Evolutionary conservation across 164 flowering plant genomes (phyloP).

Genomic region (Santalum album): DNA sequence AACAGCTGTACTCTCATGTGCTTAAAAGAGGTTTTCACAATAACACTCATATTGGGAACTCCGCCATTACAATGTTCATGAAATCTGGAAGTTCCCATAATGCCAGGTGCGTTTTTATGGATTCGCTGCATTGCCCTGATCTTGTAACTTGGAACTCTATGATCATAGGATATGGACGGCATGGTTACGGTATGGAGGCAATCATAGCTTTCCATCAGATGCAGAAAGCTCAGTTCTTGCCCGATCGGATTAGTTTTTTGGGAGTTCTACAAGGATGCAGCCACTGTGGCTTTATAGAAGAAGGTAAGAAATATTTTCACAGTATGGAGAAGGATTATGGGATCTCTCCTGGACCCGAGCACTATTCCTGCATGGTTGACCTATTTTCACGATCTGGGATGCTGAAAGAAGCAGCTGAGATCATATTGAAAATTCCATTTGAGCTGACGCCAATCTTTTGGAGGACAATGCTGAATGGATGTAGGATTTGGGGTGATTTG

Average conservation of each 20-base stretch:
- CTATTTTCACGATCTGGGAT: constrained; percentile 18
- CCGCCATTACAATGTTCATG: constrained; percentile 24
- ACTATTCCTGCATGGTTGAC: no score
- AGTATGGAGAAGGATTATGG: constrained; percentile 14
- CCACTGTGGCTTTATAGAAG: constrained; percentile 19
- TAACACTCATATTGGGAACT: constrained; percentile 18
- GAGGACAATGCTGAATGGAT: constrained; percentile 28
- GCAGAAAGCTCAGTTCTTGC: constrained; percentile 20
- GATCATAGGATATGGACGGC: constrained; percentile 20
- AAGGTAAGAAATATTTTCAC: constrained; percentile 13
- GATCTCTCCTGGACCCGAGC: constrained; percentile 14
- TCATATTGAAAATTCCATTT: constrained; percentile 19
- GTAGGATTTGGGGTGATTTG: constrained; percentile 20
- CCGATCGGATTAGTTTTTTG: constrained; percentile 23
- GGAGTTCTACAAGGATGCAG: constrained; percentile 26
- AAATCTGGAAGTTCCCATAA: constrained; percentile 20
- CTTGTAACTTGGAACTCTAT: constrained; percentile 19
- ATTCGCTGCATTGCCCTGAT: constrained; percentile 10
- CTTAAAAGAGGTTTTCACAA: constrained; percentile 19
- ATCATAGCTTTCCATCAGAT: constrained; percentile 16
- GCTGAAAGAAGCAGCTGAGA: constrained; percentile 14
- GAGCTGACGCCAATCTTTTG: constrained; percentile 12
- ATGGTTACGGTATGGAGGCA: constrained; percentile 16
- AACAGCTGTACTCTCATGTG: constrained; percentile 21
- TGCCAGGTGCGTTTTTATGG: constrained; percentile 9